These are phyloP conservation scores for Isatis tinctoria DNA, from an alignment of 345 rosid species.

Conservation along the genomic window DNA sequence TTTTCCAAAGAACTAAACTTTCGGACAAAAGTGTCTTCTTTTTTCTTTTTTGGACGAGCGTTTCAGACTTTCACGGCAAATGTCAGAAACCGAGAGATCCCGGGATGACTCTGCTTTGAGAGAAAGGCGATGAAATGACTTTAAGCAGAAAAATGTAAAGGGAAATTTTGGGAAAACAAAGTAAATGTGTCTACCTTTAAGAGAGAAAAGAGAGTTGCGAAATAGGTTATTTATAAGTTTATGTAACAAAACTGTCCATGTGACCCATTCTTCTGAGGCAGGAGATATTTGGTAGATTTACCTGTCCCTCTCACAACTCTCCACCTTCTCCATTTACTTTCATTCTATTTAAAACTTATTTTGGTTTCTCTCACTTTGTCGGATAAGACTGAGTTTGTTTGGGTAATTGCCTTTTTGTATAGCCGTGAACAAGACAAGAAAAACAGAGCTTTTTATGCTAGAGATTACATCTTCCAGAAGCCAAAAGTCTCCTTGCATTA, in stretches of 20 bases:
- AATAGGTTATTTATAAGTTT: conserved; percentile 1
- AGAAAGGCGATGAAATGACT: not conserved
- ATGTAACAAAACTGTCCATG: conserved; percentile 18
- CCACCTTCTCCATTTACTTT: conserved; percentile 24
- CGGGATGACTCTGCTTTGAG: conserved; percentile 17
- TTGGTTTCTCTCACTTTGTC: not conserved
- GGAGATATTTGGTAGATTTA: conserved; percentile 19
- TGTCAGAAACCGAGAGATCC: conserved; percentile 19
- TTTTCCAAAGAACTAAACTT: conserved; percentile 10
- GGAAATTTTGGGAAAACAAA: not conserved
- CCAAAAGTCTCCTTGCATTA: not conserved
- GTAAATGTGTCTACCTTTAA: not conserved
- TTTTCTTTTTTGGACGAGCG: conserved; percentile 8
- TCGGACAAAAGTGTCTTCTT: conserved; percentile 11
- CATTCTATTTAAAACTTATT: not conserved
- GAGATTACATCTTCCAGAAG: not conserved
- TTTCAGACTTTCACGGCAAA: conserved; percentile 30
- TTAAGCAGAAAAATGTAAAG: not conserved
- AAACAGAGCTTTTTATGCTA: not conserved
- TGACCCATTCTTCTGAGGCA: conserved; percentile 25
- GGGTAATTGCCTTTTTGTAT: not conserved
- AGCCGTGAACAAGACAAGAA: conserved; percentile 2
- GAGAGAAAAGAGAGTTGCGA: conserved; percentile 4
- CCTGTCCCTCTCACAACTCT: conserved; percentile 33
- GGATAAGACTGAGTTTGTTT: conserved; percentile 12